Evolutionary conservation across 2,329 filamentous ascomycete species (phyloP), one percentile per base, ranked within the genome.

Genomic region (Chaetomium strumarium): DNA sequence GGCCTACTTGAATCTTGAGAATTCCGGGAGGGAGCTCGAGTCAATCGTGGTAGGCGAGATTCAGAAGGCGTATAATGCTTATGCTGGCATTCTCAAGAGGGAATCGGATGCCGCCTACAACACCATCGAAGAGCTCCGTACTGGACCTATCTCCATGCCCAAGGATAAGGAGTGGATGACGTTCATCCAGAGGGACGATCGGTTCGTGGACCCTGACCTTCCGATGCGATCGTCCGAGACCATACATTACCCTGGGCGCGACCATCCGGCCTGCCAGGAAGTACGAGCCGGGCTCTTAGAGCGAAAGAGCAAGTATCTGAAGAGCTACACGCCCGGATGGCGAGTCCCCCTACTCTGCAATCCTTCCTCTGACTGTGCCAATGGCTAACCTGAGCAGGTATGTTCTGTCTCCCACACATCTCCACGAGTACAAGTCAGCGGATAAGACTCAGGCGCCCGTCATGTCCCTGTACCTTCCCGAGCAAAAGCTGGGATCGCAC

Each of bases 371-470:
- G 7, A 24, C 24, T 24, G 24, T 7, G 17, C n/a, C 16, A 9
- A 33, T 13, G 13, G 49, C 60, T 59, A 53, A 60, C 45, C 13
- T 34, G 30, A 4, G 14, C n/a, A 93, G 88, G 89, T 96, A 96
- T 69, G 90, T 97, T 44, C 76, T 99, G 61, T 96, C 93, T 62
- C 89, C 93, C 14, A 97, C 93, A 51, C 93, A 99, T 71, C 79
- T 99, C 19, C 93, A 99, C 73, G 93, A 99, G 71, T 99, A 97
- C 80, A 96, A 96, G 69, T 96, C 90, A n/a, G 90, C 90, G 60
- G 92, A 97, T 71, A 91, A 92, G 68, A 86, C 81, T 55, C 89
- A 93, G 70, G 85, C 88, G 37, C 93, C 93, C 1, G 83, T 97
- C 66, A 96, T 99, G 92, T 97, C 93, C 39, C 77, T 99, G 51